A percentile compares a stretch with the other conserved stretches of the same genome.
Conservation (phyloP, 805 yeast species). For the Metschnikowia anglica region DNA sequence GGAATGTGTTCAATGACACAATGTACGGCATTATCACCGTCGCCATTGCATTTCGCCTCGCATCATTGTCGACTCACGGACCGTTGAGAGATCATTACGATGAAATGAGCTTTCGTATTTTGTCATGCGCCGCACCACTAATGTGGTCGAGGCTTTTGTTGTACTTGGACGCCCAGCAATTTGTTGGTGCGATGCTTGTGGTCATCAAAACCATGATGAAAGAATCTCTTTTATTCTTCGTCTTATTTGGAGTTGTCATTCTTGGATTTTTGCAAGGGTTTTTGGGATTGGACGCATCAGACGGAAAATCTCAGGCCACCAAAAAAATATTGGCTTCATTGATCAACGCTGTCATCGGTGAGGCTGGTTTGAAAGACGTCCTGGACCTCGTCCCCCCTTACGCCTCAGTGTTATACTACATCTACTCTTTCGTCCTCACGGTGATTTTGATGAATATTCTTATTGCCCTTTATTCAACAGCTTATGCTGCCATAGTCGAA, state of each 20-base stretch:
- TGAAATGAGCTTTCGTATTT: conserved; percentile 61
- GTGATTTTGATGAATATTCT: conserved; percentile 78
- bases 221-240: conserved; percentile 81
- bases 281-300: conserved; percentile 82
- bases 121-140: conserved; percentile 81
- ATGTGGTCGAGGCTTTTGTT: conserved; percentile 81
- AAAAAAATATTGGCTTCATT: conserved; percentile 59
- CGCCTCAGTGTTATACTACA: conserved; percentile 75
- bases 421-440: conserved; percentile 71
- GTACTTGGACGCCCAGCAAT: conserved; percentile 73
- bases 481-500: conserved; percentile 75
- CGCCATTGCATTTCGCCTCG: conserved; percentile 56
- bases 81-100: conserved; percentile 40
- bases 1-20: conserved; percentile 74
- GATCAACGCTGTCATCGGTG: conserved; percentile 71
- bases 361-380: conserved; percentile 69
- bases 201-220: conserved; percentile 83
- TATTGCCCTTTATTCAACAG: conserved; percentile 81
- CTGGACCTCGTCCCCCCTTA: conserved; percentile 79
- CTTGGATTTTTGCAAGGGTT: conserved; percentile 86
- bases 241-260: conserved; percentile 64
- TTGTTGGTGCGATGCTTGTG: conserved; percentile 87
- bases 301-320: conserved; percentile 79
- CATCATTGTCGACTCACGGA: conserved; percentile 29
- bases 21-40: conserved; percentile 56